Evolutionary conservation across 1,284 basidiomycete species (phyloP).

Genomic region (Pascua guehoae): DNA sequence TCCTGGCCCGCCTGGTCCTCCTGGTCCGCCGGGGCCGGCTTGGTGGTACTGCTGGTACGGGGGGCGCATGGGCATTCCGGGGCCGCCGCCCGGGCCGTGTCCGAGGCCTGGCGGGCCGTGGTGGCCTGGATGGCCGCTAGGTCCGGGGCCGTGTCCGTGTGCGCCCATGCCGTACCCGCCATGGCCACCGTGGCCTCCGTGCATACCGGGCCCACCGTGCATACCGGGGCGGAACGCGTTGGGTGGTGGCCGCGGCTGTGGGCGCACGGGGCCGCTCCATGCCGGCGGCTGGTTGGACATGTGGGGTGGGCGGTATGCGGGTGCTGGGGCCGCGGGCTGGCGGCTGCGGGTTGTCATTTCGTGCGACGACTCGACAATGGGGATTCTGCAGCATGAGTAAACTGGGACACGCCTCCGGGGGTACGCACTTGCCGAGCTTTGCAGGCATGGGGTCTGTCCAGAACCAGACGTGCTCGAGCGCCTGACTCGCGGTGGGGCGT

Average conservation of each 20-base stretch:
- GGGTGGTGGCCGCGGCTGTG: background rate
- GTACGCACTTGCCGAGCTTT: constrained; percentile 69
- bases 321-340: constrained; percentile 1
- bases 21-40: background rate
- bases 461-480: constrained; percentile 55
- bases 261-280: constrained; percentile 3
- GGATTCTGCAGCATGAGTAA: constrained; percentile 5
- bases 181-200: background rate
- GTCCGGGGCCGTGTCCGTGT: background rate
- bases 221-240: background rate
- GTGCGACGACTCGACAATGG: constrained; percentile 34
- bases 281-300: background rate
- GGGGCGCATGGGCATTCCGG: constrained; percentile 1
- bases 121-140: background rate
- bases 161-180: background rate
- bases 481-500: constrained; percentile 54
- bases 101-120: background rate
- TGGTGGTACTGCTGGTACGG: background rate
- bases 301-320: background rate
- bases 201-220: constrained; percentile 1
- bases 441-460: constrained; percentile 81
- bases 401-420: constrained; percentile 1
- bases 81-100: background rate
- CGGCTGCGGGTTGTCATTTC: constrained; percentile 39
- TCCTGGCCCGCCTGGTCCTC: constrained; percentile 2